Base-by-base conservation (phyloP, 768 basidiomycete species). In the Tylopilus felleus region DNA sequence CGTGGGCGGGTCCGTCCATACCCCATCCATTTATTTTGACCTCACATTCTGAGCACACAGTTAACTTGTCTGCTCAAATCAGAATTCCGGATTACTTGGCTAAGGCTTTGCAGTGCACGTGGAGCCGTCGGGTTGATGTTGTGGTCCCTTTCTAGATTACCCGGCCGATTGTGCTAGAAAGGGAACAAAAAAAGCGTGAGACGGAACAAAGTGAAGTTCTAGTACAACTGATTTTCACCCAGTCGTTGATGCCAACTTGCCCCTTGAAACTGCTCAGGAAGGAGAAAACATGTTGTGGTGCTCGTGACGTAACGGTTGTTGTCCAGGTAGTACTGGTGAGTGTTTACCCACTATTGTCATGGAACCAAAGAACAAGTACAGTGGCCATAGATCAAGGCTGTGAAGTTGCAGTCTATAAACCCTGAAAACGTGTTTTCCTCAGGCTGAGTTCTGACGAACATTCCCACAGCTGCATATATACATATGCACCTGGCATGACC, bases 351-450 rank as follows among this genome's bases (percentile, higher is more conserved):
- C 6, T 38, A 38, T 3, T 35, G 28, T 21, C 8, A 23, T 22
- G 14, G 33, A 10, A 8, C 4, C 5, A 19, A 14, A 22, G 42
- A 4, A n/a, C n/a, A n/a, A n/a, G n/a, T n/a, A n/a, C n/a, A 13
- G 9, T 35, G 4, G 21, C 47, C 16, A 21, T 22, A 5, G 16
- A 4, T 9, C n/a, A n/a, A n/a, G n/a, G 33, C 25, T 35, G 16
- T 29, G 12, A 39, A 50, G 16, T 45, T 2, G n/a, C 16, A 9
- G 16, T 35, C 6, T 10, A 23, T 31, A 1, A 5, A 36, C 38
- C 46, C 57, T 53, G 56, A 44, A 39, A 23, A 29, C 21, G 29
- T 58, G 56, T 17, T 5, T 12, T n/a, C 13, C 5, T 48, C 42
- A 5, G 8, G 19, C 22, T 46, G 45, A 31, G 39, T 40, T n/a